Conservation (phyloP, 352 stramenopile genomes). For the Pythium monospermum region DNA sequence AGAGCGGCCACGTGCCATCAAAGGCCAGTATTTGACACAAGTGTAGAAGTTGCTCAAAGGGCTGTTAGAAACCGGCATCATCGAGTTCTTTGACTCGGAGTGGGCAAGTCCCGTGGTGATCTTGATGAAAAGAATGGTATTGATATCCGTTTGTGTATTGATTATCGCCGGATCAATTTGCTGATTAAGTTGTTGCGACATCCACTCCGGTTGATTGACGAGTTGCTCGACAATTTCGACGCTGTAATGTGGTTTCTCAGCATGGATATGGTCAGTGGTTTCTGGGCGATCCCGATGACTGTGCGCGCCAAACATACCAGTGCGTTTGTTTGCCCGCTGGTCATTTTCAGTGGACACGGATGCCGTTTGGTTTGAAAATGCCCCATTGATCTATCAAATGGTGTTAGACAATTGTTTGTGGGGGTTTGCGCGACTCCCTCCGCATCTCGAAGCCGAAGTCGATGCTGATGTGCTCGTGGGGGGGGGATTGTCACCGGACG, state of each 20-base stretch:
- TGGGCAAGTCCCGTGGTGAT: conserved; percentile 24
- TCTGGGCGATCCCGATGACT: conserved; percentile 14
- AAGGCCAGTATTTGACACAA: background rate
- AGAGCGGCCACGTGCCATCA: conserved; percentile 1
- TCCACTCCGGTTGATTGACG: conserved; percentile 15
- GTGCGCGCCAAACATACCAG: conserved; percentile 7
- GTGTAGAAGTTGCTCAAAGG: conserved; percentile 16
- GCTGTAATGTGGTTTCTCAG: conserved; percentile 11
- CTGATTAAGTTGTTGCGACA: conserved; percentile 17
- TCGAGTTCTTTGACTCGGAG: conserved; percentile 17
- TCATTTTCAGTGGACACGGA: conserved; percentile 19
- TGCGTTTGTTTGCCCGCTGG: conserved; percentile 19
- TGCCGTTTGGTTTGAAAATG: conserved; percentile 20
- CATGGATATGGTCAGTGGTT: conserved; percentile 18
- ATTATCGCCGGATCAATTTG: conserved; percentile 16
- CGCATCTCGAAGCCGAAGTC: conserved; percentile 7
- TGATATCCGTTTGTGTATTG: conserved; percentile 18
- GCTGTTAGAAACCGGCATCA: conserved; percentile 3
- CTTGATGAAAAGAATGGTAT: conserved; percentile 21
- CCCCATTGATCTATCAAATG: conserved; percentile 15
- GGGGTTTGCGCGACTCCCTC: conserved; percentile 7
- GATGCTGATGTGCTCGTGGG: conserved; percentile 7
- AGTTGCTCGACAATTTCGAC: conserved; percentile 18
- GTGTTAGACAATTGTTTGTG: conserved; percentile 17
- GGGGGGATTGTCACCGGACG: conserved; percentile 1